Evolutionary conservation across 2,329 filamentous ascomycete species (phyloP), one percentile per base, ranked within the genome.

Genomic region (Phaeosphaeriaceae sp.): DNA sequence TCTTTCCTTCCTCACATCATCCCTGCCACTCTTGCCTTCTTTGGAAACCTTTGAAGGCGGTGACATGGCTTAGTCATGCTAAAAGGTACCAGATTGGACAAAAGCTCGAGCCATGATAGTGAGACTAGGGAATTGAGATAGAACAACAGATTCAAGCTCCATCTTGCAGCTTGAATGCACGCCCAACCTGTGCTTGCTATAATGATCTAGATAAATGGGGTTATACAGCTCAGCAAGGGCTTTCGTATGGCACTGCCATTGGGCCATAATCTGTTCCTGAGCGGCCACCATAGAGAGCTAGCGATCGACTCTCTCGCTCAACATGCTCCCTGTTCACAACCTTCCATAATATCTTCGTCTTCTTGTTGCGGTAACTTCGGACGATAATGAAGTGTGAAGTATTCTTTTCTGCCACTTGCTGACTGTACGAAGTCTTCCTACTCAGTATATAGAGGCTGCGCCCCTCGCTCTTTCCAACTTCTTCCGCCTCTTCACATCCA

Each of bases 151-250:
- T 20, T 21, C 30, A 46, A 12, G 17, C n/a, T 38, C n/a, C 6
- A 28, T 46, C 42, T 61, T 60, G 39, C 58, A 63, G 42, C 47
- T 35, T 34, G 29, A 39, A 38, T 63, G 59, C 63, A 62, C 56
- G 17, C 21, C 52, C 49, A 52, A 26, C 58, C 46, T 33, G 34
- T 28, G 12, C 28, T 45, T 16, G 18, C 30, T 11, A 2, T 28
- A n/a, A 26, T 32, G 17, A 13, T 23, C 33, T 44, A 36, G 50
- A 45, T 26, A 32, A 32, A 8, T 44, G 51, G 58, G 44, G 46
- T 59, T 45, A 48, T 56, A 60, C 46, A 67, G 30, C 59, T 68
- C 50, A 40, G 45, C 42, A 21, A 58, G 51, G 40, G 52, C 57
- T 60, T 53, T 63, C 57, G 36, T 38, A 40, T 58, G 47, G 34